Conservation (phyloP, 352 stramenopile genomes). For the Phytophthora sansomeana region DNA sequence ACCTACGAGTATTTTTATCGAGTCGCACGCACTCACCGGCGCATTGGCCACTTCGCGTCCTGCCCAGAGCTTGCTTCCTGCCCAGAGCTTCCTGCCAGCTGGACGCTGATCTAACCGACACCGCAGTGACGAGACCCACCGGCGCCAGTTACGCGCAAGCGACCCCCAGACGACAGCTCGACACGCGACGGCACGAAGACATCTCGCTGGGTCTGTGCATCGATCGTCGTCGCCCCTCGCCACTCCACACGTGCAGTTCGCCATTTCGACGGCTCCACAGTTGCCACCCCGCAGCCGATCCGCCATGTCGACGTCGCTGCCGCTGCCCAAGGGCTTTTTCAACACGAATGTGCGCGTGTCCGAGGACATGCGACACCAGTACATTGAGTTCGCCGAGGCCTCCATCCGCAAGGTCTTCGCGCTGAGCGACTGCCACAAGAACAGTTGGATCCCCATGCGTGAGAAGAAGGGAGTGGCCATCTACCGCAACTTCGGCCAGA, state of each 20-base stretch:
- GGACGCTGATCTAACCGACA: background rate
- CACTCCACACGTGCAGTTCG: constrained; percentile 8
- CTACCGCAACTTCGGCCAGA: constrained; percentile 80
- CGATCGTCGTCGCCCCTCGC: constrained; percentile 21
- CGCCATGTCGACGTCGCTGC: constrained; percentile 65
- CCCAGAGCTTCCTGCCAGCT: too few relatives aligned
- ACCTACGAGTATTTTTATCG: too few relatives aligned
- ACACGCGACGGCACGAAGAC: constrained; percentile 33
- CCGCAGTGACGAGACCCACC: constrained; percentile 29
- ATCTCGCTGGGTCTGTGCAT: constrained; percentile 11
- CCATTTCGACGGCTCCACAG: constrained; percentile 22
- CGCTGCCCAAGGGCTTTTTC: constrained; percentile 82
- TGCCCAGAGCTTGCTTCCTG: too few relatives aligned
- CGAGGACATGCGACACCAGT: constrained; percentile 76
- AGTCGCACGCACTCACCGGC: too few relatives aligned
- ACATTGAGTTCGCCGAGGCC: constrained; percentile 83
- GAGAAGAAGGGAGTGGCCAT: constrained; percentile 87
- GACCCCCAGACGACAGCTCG: constrained; percentile 32
- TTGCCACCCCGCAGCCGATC: background rate
- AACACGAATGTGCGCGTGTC: constrained; percentile 68
- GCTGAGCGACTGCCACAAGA: constrained; percentile 80
- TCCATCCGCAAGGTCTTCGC: constrained; percentile 88
- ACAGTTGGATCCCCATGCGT: constrained; percentile 86
- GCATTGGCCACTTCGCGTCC: too few relatives aligned
- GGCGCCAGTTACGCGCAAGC: constrained; percentile 20